Evolutionary conservation across 2,329 filamentous ascomycete species (phyloP).

Genomic region (Gremmenia infestans): DNA sequence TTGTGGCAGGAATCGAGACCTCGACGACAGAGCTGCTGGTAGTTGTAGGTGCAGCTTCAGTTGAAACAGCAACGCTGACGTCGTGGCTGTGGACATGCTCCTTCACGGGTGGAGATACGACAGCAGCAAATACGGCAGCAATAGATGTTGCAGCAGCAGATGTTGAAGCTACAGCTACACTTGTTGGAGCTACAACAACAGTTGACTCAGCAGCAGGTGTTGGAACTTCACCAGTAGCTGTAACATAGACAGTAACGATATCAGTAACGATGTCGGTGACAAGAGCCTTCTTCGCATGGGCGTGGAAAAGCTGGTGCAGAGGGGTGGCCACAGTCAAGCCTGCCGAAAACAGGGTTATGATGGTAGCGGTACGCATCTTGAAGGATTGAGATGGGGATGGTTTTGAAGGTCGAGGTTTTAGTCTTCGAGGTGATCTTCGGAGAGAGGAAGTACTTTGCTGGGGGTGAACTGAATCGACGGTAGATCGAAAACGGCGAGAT

Average conservation of each 20-base stretch:
- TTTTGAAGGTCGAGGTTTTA: constrained; percentile 1
- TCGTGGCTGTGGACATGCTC: too few species aligned
- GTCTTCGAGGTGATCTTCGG: constrained; percentile 15
- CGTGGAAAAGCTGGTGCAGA: constrained; percentile 28
- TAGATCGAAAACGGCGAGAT: constrained; percentile 4
- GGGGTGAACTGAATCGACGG: constrained; percentile 7
- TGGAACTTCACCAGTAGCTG: constrained; percentile 19
- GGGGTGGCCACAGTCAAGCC: constrained; percentile 33
- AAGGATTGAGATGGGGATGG: not conserved
- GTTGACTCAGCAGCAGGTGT: too few species aligned
- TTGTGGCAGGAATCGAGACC: not conserved
- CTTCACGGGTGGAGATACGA: too few species aligned
- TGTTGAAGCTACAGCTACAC: too few species aligned
- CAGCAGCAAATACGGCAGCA: too few species aligned
- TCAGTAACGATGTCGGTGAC: constrained; percentile 30
- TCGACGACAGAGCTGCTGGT: not conserved
- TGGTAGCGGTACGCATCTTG: constrained; percentile 39
- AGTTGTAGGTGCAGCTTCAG: not conserved
- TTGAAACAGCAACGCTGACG: not conserved
- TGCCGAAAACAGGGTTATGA: constrained; percentile 33
- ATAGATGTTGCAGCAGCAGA: too few species aligned
- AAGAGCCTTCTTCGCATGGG: constrained; percentile 26
- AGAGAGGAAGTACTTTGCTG: constrained; percentile 17
- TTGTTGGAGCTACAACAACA: too few species aligned
- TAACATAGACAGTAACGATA: constrained; percentile 35